Base-by-base conservation (phyloP, 148 eudicot genomes). In the Amaranthus palmeri region DNA sequence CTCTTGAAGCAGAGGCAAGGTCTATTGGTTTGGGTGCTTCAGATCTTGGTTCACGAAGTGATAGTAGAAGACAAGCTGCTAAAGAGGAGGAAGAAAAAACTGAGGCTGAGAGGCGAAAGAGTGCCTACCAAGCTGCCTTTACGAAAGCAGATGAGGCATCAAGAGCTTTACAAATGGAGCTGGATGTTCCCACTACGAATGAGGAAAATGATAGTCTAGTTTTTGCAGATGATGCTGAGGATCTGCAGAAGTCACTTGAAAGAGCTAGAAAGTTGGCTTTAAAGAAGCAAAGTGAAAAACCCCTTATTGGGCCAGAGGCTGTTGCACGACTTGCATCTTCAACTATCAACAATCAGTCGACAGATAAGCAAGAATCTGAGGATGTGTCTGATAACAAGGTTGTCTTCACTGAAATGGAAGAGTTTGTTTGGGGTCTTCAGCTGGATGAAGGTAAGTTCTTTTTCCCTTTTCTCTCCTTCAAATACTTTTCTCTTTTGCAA, bases 331-430 rank as follows among this genome's bases (percentile, higher is more conserved):
- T 93, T 77, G 90, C 96, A 69, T 66, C 88, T 64, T 78, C 83
- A 61, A 64, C 80, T 50, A 63, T 61, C 56, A 82, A 61, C 52
- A 84, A 74, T 59, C 68, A 86, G 81, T 56, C 85, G 50, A 56
- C 77, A 5, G 89, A 86, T 78, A 78, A 73, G 56, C 82, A 80
- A 52, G 82, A 75, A 53, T 60, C 81, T 69, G 93, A 78, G 57
- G 93, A 89, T 71, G 62, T 84, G 50, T 82, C 83, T 81, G 93
- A 89, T 70, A 89, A 88, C 74, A 88, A 89, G 80, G 93, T 95
- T 77, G 93, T 91, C 81, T 89, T 95, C 78, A 91, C 98, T 17
- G 98, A 95, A 78, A 91, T 95, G 98, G 98, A 95, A 77, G 98
- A 95, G 81, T 95, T 95, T 81, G 98, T 95, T 50, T 88, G 96